Percentiles rank a stretch among this genome's conserved stretches.
These are phyloP conservation scores for Lachnellula arida DNA, from an alignment of 2,329 filamentous ascomycete genomes.

Conservation along the genomic window DNA sequence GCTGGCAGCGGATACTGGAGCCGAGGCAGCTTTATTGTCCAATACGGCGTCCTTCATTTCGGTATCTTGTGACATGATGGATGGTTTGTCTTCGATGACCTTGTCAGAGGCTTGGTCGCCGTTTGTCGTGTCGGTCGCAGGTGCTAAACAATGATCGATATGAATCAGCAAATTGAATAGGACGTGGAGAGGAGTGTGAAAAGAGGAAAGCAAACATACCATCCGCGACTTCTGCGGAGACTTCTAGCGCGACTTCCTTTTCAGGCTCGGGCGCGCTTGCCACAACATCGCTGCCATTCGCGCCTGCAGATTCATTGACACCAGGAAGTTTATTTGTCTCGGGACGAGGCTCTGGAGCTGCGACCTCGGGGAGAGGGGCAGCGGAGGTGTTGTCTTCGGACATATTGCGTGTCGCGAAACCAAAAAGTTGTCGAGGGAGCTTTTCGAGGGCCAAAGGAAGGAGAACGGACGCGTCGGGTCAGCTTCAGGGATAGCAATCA, in stretches of 20 bases:
- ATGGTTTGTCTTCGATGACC: conserved; percentile 19
- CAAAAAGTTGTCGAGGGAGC: conserved; percentile 1
- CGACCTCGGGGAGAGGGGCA: conserved; percentile 10
- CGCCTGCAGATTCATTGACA: conserved; percentile 14
- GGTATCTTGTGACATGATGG: conserved; percentile 24
- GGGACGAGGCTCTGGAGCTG: conserved; percentile 14
- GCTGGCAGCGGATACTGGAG: conserved; percentile 22
- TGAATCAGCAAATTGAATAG: conserved; percentile 18
- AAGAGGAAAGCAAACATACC: conserved; percentile 16
- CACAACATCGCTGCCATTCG: conserved; percentile 17
- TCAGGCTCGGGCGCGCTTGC: conserved; percentile 14
- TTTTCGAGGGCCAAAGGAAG: background rate
- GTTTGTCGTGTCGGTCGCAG: conserved; percentile 13
- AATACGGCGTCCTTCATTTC: conserved; percentile 34
- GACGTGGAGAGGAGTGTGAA: background rate
- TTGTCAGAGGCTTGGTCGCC: conserved; percentile 21
- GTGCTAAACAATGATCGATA: conserved; percentile 18
- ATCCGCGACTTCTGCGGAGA: conserved; percentile 13
- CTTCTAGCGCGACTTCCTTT: conserved; percentile 25
- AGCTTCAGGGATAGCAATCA: conserved; percentile 12
- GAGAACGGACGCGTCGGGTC: conserved; percentile 19
- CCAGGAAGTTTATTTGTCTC: conserved; percentile 9
- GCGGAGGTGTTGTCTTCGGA: conserved; percentile 3
- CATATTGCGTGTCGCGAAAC: background rate
- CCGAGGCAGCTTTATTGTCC: conserved; percentile 24